Evolutionary conservation across 2,329 filamentous ascomycete species (phyloP), one percentile per base, ranked within the genome.

Genomic region (Ramularia collo-cygni): DNA sequence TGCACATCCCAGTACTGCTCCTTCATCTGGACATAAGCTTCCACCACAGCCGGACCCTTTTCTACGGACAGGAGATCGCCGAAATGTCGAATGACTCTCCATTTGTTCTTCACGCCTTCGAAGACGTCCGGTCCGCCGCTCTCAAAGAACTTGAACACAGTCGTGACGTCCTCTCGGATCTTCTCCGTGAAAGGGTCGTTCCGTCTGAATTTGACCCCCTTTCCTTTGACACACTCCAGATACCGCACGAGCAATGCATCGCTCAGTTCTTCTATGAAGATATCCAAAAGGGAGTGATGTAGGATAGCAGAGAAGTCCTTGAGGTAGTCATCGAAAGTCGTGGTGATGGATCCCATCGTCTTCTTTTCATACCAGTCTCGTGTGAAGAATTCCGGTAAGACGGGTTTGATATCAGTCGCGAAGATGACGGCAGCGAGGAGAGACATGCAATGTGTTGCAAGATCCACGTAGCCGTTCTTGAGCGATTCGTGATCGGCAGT

Each of bases 261-360:
- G 46, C 88, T 82, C 38, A 98, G 79, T 62, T 95, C 90, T 64
- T 95, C 89, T 57, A 93, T 80, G 51, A 98, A 82, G 54, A 96
- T 88, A 60, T 95, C 90, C 41, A 85, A 79, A 5, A 96, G 76
- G 3, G 85, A 88, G 51, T 86, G 83, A 66, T 95, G 87, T 19
- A 95, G 75, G 14, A 93, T 83, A 37, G 78, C 72, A 44, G 79
- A 76, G 69, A 95, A 95, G 66, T 98, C 55, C 57, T 75, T 68
- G 53, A 96, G 76, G 66, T 98, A 98, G 65, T 96, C 92, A 53
- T 94, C 86, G 59, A 98, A 90, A 0, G 92, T 98, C 17, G 83
- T 86, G 33, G 88, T 83, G 70, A 98, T 95, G 54, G 90, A 86
- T 56, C 88, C 88, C 79, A 98, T 90, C 40, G 85, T 82, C 28